Evolutionary conservation across 139 green algal species (phyloP), one percentile per base, ranked within the genome.

Genomic region (Desmodesmus armatus): DNA sequence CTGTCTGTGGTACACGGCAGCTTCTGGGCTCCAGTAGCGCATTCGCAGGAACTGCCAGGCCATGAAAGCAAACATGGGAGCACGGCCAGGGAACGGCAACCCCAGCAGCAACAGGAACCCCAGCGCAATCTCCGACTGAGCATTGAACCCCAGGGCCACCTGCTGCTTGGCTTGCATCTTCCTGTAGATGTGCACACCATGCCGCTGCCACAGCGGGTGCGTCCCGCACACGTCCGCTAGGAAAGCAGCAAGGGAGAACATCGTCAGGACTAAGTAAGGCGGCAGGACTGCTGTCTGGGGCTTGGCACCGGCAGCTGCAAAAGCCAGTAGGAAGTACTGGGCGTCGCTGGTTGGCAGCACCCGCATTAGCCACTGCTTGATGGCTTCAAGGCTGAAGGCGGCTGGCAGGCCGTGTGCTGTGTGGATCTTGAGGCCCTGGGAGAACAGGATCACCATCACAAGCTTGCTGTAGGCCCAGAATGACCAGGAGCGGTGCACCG

Each of bases 1-100:
- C 76, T 39, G 47, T 2, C 55, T 19, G 40, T 82, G 76, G 33
- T 82, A 31, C 5, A 72, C 58, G 0, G 76, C 76, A 55, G 76
- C 76, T 33, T 82, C 76, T 23, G 39, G 35, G 2, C 55, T 72
- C 76, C 76, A 82, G 55, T 72, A 82, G 35, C 76, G 53, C 76
- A 82, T 15, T 9, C 76, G 76, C 55, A 82, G 55, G 13, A 82
- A 53, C 27, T 82, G 76, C 76, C 76, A 82, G 35, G 55, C 39
- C 37, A 67, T 40, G 55, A 82, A 3, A 35, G 40, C 44, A 53
- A 82, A 39, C 76, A 82, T 51, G 13, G 39, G 76, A 25, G 13
- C 13, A 31, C 78, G 40, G 1, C 29, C 29, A 1, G 78, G 78
- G 4, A 47, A 23, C 33, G 76, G 4, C 78, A 84, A 39, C 27